Evolutionary conservation across 2,329 filamentous ascomycete genomes (phyloP).

Genomic region (Cladosporium austrohemisphaericum): DNA sequence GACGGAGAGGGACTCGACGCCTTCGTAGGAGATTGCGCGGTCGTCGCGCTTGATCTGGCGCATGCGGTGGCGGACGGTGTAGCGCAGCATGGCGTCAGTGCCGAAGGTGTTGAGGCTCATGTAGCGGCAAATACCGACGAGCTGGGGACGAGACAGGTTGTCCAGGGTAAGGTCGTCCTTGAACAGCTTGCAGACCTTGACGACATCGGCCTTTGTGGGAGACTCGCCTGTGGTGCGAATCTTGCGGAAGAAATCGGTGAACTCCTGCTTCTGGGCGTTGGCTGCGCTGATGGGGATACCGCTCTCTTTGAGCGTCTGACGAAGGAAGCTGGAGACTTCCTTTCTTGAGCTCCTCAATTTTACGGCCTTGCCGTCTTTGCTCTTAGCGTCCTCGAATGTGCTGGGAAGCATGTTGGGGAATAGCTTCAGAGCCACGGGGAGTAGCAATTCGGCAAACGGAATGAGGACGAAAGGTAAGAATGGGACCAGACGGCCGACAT

Average conservation of each 20-base stretch:
- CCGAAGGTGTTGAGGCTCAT: constrained; percentile 97
- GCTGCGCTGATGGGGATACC: constrained; percentile 80
- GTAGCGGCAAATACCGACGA: constrained; percentile 97
- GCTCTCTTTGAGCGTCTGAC: constrained; percentile 86
- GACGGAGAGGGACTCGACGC: constrained; percentile 89
- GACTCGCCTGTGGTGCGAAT: constrained; percentile 84
- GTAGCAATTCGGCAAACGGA: constrained; percentile 87
- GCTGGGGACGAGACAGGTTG: constrained; percentile 90
- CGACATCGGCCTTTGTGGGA: constrained; percentile 84
- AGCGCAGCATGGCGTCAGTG: constrained; percentile 95
- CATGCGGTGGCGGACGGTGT: constrained; percentile 96
- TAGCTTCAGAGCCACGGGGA: constrained; percentile 85
- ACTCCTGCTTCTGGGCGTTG: constrained; percentile 88
- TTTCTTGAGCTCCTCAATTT: constrained; percentile 80
- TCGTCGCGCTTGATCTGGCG: constrained; percentile 98
- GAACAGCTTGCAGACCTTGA: constrained; percentile 99
- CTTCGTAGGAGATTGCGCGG: constrained; percentile 87
- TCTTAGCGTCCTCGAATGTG: constrained; percentile 89
- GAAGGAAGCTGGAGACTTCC: constrained; percentile 87
- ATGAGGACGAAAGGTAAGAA: constrained; percentile 98
- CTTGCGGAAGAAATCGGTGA: constrained; percentile 96
- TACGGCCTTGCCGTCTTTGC: constrained; percentile 83
- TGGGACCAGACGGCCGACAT: constrained; percentile 85
- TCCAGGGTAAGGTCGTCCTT: constrained; percentile 95
- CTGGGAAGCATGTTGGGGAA: constrained; percentile 97